phyloP scores from a whole-genome alignment of 2,329 filamentous ascomycete genomes.

The Aspergillus alliaceus region DNA sequence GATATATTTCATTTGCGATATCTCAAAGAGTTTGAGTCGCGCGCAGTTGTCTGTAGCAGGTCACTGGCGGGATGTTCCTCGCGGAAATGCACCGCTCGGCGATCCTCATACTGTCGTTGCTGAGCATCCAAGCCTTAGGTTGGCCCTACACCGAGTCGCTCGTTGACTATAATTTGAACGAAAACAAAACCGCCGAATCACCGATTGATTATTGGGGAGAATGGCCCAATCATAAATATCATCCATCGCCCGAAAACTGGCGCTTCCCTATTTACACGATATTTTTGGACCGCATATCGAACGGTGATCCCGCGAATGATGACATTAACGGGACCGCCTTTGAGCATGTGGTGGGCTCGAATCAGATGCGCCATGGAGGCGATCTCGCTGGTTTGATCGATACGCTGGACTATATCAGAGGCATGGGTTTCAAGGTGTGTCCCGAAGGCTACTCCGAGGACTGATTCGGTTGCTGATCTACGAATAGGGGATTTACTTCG shows the following conservation, averaged over 20 bases:
- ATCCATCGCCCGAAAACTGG: slow-evolving; percentile 61
- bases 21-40: not conserved
- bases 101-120: slow-evolving; percentile 3
- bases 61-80: slow-evolving; percentile 2
- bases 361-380: slow-evolving; percentile 64
- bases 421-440: slow-evolving; percentile 61
- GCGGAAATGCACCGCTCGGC: slow-evolving; percentile 2
- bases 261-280: slow-evolving; percentile 66
- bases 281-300: slow-evolving; percentile 64
- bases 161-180: slow-evolving; percentile 61
- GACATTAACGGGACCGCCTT: slow-evolving; percentile 61
- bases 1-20: not conserved
- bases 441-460: not conserved
- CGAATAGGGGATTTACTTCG: slow-evolving; percentile 60
- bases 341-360: slow-evolving; percentile 61
- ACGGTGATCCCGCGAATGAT: slow-evolving; percentile 65
- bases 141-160: slow-evolving; percentile 53
- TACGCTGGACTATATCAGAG: slow-evolving; percentile 63
- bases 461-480: not conserved
- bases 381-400: slow-evolving; percentile 59
- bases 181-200: slow-evolving; percentile 54
- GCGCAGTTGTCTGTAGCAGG: slow-evolving; percentile 4
- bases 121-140: slow-evolving; percentile 9
- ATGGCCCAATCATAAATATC: slow-evolving; percentile 55
- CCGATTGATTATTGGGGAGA: slow-evolving; percentile 58